phyloP scores from a whole-genome alignment of 306 rosid species.

The Prunus salicina region DNA sequence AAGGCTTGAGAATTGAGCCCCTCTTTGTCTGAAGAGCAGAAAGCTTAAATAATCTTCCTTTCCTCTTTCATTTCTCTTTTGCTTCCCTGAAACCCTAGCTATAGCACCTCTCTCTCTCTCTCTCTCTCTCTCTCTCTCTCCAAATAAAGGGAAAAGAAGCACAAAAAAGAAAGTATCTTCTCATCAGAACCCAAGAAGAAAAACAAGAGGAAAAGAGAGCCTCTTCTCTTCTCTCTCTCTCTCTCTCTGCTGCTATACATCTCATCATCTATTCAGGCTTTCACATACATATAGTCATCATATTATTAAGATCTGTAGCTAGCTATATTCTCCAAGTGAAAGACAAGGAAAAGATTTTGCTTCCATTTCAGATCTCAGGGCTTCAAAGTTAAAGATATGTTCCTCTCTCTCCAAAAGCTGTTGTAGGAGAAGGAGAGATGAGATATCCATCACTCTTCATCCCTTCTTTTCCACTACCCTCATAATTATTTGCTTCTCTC shows the following conservation, averaged over 20 bases:
- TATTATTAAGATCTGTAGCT: conserved; percentile 34
- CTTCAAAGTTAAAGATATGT: conserved; percentile 37
- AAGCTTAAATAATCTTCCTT: conserved; percentile 30
- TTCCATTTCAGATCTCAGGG: conserved; percentile 44
- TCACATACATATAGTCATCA: conserved; percentile 19
- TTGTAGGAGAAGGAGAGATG: not conserved
- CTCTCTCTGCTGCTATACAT: conserved; percentile 2
- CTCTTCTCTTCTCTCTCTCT: not conserved
- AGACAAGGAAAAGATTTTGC: conserved; percentile 59
- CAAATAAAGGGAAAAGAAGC: conserved; percentile 5
- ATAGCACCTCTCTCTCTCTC: not conserved
- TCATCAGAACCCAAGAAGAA: conserved; percentile 5
- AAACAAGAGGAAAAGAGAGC: not conserved
- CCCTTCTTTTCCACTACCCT: not conserved
- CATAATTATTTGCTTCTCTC: not conserved
- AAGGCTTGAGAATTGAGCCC: conserved; percentile 1
- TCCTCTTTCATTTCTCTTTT: conserved; percentile 15
- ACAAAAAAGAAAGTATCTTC: not conserved
- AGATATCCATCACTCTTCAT: not conserved
- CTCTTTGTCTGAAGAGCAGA: conserved; percentile 21
- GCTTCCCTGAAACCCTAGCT: conserved; percentile 51
- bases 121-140: too few relatives aligned
- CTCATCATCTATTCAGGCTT: conserved; percentile 8
- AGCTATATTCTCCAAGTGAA: conserved; percentile 33
- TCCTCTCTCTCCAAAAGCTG: not conserved